Conservation (phyloP, 148 eudicot species). For the Heliosperma pusillum region DNA sequence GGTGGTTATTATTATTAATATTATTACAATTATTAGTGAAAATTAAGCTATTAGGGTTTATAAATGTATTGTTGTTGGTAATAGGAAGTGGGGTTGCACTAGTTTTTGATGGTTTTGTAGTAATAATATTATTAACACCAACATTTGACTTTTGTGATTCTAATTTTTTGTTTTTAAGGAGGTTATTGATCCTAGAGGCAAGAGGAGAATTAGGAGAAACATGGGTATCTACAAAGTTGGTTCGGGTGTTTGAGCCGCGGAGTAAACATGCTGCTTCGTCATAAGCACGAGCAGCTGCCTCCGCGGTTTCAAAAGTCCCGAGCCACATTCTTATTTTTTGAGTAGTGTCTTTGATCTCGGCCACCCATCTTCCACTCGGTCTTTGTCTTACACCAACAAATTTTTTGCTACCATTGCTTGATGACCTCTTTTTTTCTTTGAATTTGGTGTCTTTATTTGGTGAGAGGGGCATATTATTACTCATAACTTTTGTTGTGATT, state of each 20-base stretch:
- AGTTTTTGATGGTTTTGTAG: conserved; percentile 9
- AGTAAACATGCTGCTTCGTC: conserved; percentile 74
- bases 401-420: conserved; percentile 32
- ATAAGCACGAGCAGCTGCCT: conserved; percentile 68
- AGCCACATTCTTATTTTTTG: conserved; percentile 76
- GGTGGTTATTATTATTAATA: not conserved
- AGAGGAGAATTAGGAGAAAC: conserved; percentile 55
- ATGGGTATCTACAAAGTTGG: conserved; percentile 45
- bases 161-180: conserved; percentile 52
- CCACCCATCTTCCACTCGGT: conserved; percentile 73
- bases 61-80: conserved; percentile 16
- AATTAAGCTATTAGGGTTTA: conserved; percentile 20
- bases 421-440: conserved; percentile 35
- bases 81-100: conserved; percentile 5
- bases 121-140: not conserved
- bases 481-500: conserved; percentile 21
- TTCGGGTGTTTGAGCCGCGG: conserved; percentile 57
- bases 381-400: conserved; percentile 70
- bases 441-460: conserved; percentile 25
- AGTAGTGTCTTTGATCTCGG: conserved; percentile 67
- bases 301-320: conserved; percentile 64
- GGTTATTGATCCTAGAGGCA: conserved; percentile 54
- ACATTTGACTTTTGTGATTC: conserved; percentile 23
- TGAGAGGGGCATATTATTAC: conserved; percentile 14
- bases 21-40: not conserved